Evolutionary conservation across 169 alveolate species (phyloP).

Genomic region (Eimeria maxima): DNA sequence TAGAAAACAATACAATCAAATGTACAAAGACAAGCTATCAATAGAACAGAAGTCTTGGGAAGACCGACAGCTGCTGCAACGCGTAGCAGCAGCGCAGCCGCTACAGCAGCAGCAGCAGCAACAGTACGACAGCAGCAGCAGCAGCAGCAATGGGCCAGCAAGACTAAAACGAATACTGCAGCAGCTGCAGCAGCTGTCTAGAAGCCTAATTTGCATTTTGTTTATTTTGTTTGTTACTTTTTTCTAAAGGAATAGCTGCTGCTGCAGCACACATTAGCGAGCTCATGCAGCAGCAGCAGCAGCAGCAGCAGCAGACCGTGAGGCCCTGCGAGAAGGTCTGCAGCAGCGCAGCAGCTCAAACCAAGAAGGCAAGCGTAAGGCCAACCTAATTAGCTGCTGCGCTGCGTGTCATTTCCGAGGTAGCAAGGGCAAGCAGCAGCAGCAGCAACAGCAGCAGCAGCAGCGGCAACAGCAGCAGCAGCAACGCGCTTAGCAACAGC

Average conservation of each 20-base stretch:
- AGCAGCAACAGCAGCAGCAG: too few species aligned
- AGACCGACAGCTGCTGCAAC: neutral
- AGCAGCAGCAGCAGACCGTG: slow-evolving; percentile 8
- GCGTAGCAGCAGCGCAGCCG: too few species aligned
- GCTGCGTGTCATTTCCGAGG: too few species aligned
- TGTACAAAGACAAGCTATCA: neutral
- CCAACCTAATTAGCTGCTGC: neutral
- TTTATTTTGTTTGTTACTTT: neutral
- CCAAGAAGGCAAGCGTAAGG: neutral
- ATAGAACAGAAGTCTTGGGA: neutral
- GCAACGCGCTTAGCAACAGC: too few species aligned
- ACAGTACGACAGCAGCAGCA: neutral
- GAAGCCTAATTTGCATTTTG: neutral
- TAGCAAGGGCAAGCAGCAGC: too few species aligned
- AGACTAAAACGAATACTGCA: neutral
- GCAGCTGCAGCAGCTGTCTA: neutral
- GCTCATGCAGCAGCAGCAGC: slow-evolving; percentile 2
- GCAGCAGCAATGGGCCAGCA: neutral
- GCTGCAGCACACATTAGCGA: neutral
- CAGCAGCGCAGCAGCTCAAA: neutral
- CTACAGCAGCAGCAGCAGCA: slow-evolving; percentile 1
- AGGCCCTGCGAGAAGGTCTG: neutral
- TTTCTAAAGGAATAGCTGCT: neutral
- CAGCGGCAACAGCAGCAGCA: too few species aligned
- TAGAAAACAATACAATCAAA: neutral